Conservation (phyloP, 1,284 basidiomycete species). For the Malassezia yamatoensis region DNA sequence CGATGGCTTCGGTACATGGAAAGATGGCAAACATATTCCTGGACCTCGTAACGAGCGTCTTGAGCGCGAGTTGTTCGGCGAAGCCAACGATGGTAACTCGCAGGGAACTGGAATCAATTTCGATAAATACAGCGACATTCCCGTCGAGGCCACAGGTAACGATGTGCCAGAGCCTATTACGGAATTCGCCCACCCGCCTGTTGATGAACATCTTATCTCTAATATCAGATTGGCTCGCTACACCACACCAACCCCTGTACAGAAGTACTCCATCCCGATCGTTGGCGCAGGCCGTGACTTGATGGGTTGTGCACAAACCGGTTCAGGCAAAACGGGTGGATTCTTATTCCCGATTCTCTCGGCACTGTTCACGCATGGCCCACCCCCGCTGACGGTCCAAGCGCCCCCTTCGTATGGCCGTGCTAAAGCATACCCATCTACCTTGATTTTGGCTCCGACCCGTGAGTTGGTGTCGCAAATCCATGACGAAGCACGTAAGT, state of each 20-base stretch:
- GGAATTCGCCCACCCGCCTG: slow-evolving; percentile 75
- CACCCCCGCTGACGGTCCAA: slow-evolving; percentile 59
- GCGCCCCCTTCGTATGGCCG: slow-evolving; percentile 55
- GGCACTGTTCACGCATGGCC: slow-evolving; percentile 77
- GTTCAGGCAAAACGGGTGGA: slow-evolving; percentile 96
- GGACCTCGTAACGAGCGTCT: slow-evolving; percentile 72
- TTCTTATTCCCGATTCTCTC: slow-evolving; percentile 99
- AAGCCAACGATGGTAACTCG: slow-evolving; percentile 59
- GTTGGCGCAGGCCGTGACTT: slow-evolving; percentile 80
- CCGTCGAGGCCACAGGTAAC: slow-evolving; percentile 91
- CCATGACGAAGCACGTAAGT: slow-evolving; percentile 97
- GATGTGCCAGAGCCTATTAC: slow-evolving; percentile 86
- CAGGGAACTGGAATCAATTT: slow-evolving; percentile 98
- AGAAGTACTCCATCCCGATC: slow-evolving; percentile 99
- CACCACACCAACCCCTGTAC: slow-evolving; percentile 89
- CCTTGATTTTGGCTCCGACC: slow-evolving; percentile 89
- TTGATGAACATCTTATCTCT: slow-evolving; percentile 85
- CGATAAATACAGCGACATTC: slow-evolving; percentile 99
- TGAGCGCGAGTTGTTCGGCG: slow-evolving; percentile 93
- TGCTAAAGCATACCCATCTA: slow-evolving; percentile 89
- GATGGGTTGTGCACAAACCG: slow-evolving; percentile 99
- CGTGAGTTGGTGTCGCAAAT: slow-evolving; percentile 99
- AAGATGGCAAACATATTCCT: slow-evolving; percentile 72
- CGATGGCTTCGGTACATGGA: slow-evolving; percentile 64
- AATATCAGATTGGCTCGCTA: slow-evolving; percentile 90